Conservation (phyloP, 2,329 filamentous ascomycete species). For the Monilinia fructicola region DNA sequence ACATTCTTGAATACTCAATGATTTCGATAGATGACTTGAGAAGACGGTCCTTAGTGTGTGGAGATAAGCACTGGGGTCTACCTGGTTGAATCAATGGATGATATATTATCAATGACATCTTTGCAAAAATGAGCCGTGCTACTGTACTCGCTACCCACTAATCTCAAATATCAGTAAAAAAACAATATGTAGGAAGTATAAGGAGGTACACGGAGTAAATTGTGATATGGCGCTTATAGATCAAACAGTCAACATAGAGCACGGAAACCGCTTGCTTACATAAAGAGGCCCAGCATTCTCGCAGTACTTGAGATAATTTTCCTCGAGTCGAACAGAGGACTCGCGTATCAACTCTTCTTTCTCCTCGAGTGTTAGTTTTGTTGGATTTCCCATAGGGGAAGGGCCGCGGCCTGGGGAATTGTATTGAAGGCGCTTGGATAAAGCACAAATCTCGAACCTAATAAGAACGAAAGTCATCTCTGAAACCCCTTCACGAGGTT, state of each 20-base stretch:
- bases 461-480: constrained; percentile 44
- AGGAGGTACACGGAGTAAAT: neutral
- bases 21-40: constrained; percentile 45
- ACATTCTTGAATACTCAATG: constrained; percentile 44
- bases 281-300: constrained; percentile 47
- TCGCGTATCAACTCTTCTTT: constrained; percentile 39
- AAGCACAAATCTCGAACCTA: constrained; percentile 40
- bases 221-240: neutral
- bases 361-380: constrained; percentile 34
- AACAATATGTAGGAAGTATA: neutral
- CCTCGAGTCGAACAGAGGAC: constrained; percentile 37
- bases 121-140: constrained; percentile 43
- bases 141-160: constrained; percentile 50
- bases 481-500: constrained; percentile 39
- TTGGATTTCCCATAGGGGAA: constrained; percentile 17
- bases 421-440: constrained; percentile 35
- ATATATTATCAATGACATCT: constrained; percentile 44
- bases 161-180: constrained; percentile 5
- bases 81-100: constrained; percentile 39
- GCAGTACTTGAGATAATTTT: constrained; percentile 40
- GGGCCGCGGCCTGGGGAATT: constrained; percentile 29
- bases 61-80: constrained; percentile 38
- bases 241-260: neutral
- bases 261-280: constrained; percentile 2
- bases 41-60: constrained; percentile 42